These are phyloP conservation scores for Vitis rotundifolia DNA, from an alignment of 164 flowering plant genomes.

Conservation along the genomic window DNA sequence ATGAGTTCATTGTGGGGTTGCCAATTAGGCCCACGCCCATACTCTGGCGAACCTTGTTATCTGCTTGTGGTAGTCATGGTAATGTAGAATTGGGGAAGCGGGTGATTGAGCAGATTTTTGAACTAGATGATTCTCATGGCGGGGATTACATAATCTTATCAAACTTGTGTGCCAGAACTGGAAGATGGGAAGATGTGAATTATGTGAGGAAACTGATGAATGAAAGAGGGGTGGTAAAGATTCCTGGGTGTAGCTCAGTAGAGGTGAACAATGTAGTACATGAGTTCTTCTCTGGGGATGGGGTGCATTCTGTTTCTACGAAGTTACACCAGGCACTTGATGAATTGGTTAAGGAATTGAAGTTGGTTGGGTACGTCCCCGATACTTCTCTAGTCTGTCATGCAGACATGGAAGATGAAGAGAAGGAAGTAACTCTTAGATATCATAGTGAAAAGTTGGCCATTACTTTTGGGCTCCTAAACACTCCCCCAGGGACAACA, in stretches of 20 bases:
- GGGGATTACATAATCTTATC: conserved; percentile 76
- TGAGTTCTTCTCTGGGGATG: conserved; percentile 75
- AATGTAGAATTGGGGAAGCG: conserved; percentile 56
- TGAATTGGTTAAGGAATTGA: conserved; percentile 51
- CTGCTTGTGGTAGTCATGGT: conserved; percentile 61
- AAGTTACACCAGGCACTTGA: conserved; percentile 51
- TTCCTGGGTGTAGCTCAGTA: conserved; percentile 77
- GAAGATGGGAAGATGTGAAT: conserved; percentile 69
- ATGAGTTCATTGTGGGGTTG: conserved; percentile 48
- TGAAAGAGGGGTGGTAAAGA: conserved; percentile 51
- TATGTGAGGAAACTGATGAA: conserved; percentile 55
- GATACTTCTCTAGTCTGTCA: conserved; percentile 62
- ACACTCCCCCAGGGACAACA: conserved; percentile 67
- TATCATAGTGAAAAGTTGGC: conserved; percentile 79
- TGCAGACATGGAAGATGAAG: conserved; percentile 55
- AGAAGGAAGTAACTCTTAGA: conserved; percentile 59
- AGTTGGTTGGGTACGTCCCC: conserved; percentile 66
- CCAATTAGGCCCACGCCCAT: conserved; percentile 63
- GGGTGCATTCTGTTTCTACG: conserved; percentile 32
- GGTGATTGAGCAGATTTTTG: conserved; percentile 48
- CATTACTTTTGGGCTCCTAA: conserved; percentile 65
- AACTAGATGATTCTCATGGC: conserved; percentile 61
- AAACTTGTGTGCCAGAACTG: conserved; percentile 65
- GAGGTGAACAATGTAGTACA: conserved; percentile 68
- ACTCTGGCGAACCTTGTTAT: conserved; percentile 71